Evolutionary conservation across 2,329 filamentous ascomycete genomes (phyloP), one percentile per base, ranked within the genome.

Genomic region (Curvularia sp.): DNA sequence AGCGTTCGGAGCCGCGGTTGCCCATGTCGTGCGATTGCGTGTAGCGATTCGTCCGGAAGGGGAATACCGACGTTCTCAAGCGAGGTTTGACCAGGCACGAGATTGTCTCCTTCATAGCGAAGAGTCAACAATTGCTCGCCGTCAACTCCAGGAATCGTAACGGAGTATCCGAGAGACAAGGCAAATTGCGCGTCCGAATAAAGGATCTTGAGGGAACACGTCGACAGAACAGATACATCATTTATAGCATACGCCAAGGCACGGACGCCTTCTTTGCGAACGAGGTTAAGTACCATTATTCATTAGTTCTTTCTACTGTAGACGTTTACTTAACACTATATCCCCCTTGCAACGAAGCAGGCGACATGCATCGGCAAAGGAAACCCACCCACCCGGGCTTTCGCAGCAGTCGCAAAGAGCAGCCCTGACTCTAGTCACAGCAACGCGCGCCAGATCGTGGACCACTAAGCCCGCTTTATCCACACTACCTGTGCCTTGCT

Each of bases 331-430:
- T 46, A 49, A 26, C 53, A 43, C 28, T 44, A 26, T 10, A 50
- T 46, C 47, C 53, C 53, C 47, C 13, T 55, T 55, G 47, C 46
- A 46, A 38, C 39, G 6, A 49, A 44, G 46, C 38, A 47, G 38
- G 38, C 38, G 30, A 52, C n/a, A 15, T 24, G 38, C 49, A 54
- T 26, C 51, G 42, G 26, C 53, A 55, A 55, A 55, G 47, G 38
- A 44, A 33, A 50, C 53, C 53, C 53, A 44, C 53, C 53, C 53
- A 13, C 53, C 53, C 53, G 47, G 53, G 53, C 53, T 55, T 55
- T 55, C 52, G 52, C 52, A 43, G 31, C 33, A 39, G 30, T 50
- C 53, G 53, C 53, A 50, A 33, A 49, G 53, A 55, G 53, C 47
- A 55, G 53, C 53, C 53, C 53, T 55, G 28, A 55, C 53, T 55